These are phyloP conservation scores for Ceratobasidium sp. DNA, from an alignment of 1,284 basidiomycete genomes.

Conservation along the genomic window DNA sequence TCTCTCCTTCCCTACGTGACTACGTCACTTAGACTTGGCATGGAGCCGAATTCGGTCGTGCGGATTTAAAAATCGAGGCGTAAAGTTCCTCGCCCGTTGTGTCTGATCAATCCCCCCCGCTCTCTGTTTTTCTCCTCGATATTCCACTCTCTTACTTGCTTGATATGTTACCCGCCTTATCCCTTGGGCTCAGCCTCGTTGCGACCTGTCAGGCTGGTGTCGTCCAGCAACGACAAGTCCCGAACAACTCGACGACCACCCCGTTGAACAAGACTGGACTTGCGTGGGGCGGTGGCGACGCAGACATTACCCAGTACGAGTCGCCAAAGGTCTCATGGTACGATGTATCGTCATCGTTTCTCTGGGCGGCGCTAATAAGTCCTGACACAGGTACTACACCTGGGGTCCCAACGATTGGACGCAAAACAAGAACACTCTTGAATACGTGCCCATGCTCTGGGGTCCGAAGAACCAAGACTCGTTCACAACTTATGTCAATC, in stretches of 20 bases:
- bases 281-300: conserved; percentile 35
- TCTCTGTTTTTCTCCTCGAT: neutral
- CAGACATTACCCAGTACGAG: conserved; percentile 43
- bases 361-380: neutral
- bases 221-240: conserved; percentile 14
- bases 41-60: conserved; percentile 12
- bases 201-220: conserved; percentile 10
- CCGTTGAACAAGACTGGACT: conserved; percentile 41
- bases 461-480: conserved; percentile 54
- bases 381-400: conserved; percentile 46
- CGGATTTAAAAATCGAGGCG: neutral
- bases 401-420: conserved; percentile 47
- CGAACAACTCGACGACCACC: neutral
- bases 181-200: conserved; percentile 6
- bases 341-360: neutral
- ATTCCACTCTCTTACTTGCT: neutral
- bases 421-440: conserved; percentile 36
- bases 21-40: conserved; percentile 25
- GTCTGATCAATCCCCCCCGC: neutral
- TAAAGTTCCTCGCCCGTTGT: neutral
- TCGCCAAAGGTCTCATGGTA: conserved; percentile 42
- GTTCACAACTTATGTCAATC: conserved; percentile 56
- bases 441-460: conserved; percentile 61
- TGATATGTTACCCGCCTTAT: conserved; percentile 14
- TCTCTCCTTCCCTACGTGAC: neutral